phyloP scores from a whole-genome alignment of 805 yeast species.

The Monosporozyma servazzii region DNA sequence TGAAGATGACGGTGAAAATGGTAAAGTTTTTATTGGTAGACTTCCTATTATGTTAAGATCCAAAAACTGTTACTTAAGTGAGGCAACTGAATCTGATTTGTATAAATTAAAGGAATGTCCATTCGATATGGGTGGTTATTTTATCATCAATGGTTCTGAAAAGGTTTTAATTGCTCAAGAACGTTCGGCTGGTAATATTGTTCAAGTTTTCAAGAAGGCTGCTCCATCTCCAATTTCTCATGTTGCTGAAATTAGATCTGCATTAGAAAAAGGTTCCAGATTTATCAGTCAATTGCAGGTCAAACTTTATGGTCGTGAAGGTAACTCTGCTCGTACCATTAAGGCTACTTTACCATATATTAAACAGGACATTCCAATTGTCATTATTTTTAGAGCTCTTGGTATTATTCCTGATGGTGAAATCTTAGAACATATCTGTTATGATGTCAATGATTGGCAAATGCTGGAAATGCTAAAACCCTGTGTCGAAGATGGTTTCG shows the following conservation, averaged over 20 bases:
- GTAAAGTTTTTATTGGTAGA: conserved; percentile 86
- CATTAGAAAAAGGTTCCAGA: conserved; percentile 94
- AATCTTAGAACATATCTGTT: conserved; percentile 94
- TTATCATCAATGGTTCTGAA: conserved; percentile 96
- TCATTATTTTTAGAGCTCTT: conserved; percentile 91
- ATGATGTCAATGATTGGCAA: conserved; percentile 97
- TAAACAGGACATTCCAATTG: conserved; percentile 93
- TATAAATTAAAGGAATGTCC: conserved; percentile 97
- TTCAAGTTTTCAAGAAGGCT: conserved; percentile 95
- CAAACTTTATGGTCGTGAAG: conserved; percentile 78
- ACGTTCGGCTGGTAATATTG: conserved; percentile 96
- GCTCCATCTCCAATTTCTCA: conserved; percentile 96
- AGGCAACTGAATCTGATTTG: conserved; percentile 82
- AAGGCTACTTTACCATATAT: conserved; percentile 95
- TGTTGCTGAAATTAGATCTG: conserved; percentile 93
- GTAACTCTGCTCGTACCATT: conserved; percentile 68
- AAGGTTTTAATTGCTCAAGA: conserved; percentile 98
- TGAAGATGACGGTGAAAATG: conserved; percentile 59
- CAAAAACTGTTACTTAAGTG: conserved; percentile 87
- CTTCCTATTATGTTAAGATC: conserved; percentile 98
- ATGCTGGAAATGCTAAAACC: conserved; percentile 99
- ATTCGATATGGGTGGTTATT: conserved; percentile 99
- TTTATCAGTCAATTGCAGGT: conserved; percentile 90
- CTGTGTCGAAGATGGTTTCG: conserved; percentile 98
- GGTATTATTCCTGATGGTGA: conserved; percentile 99